Base-by-base conservation (phyloP, 2,329 filamentous ascomycete species). In the Hortaea werneckii region DNA sequence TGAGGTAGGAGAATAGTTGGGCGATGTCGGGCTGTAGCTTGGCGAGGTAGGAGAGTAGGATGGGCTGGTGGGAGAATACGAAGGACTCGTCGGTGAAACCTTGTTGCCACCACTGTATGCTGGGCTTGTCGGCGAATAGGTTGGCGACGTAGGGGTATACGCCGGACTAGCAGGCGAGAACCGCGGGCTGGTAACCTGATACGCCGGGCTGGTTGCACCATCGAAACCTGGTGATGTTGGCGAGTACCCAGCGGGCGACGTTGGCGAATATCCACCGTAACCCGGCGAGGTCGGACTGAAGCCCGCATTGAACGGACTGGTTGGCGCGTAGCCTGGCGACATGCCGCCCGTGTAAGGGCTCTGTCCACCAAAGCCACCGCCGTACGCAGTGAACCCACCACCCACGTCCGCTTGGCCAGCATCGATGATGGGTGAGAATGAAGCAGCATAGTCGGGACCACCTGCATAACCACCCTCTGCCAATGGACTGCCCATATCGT, bases 31-130 rank as follows among this genome's bases (percentile, higher is more conserved):
- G 69, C 49, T 79, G 70, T 62, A 79, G 61, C 67, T 83, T 66
- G 71, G 85, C 41, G 85, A 90, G 0, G 85, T 87, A 3, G 87
- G 86, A 38, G 85, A 87, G 67, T 87, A 88, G 2, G 78, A 78
- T 6, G 78, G 79, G 35, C 72, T 76, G 1, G 74, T 78, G 6
- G 72, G 72, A 8, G 55, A 58, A 49, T 60, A 65, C n/a, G 58
- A 54, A 28, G 62, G 63, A 12, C 67, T 62, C 2, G 59, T 62
- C 1, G 63, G 62, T 37, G 61, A 64, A 45, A 54, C 44, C 32
- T 48, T 52, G 45, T 46, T 51, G 32, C 47, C 50, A 35, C 46
- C 51, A 20, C 39, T 70, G 54, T 75, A 77, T 4, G 70, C 67
- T 26, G 75, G 75, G 47, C 72, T 76, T 29, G 72, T 66, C 12